These are phyloP conservation scores for Corniculantispora saksenae DNA, from an alignment of 2,329 filamentous ascomycete species.

Conservation along the genomic window DNA sequence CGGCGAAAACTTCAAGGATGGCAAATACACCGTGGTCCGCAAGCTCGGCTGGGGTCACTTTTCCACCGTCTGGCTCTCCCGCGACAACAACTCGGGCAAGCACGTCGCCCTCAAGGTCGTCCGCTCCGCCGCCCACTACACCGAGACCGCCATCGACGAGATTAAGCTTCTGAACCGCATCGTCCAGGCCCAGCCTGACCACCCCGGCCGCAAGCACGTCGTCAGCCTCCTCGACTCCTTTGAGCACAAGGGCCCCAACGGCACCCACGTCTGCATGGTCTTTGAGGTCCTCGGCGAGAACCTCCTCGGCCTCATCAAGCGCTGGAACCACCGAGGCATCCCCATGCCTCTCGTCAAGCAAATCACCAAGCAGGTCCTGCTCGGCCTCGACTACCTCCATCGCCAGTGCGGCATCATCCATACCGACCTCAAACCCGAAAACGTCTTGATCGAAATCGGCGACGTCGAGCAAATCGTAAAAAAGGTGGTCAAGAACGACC, in stretches of 20 bases:
- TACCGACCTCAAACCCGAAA: slow-evolving; percentile 95
- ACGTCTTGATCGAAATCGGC: slow-evolving; percentile 97
- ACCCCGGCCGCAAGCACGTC: slow-evolving; percentile 91
- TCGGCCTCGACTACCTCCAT: slow-evolving; percentile 94
- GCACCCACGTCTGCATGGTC: slow-evolving; percentile 97
- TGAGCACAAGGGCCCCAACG: slow-evolving; percentile 95
- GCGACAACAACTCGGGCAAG: slow-evolving; percentile 85
- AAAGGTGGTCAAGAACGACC: slow-evolving; percentile 85
- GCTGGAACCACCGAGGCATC: slow-evolving; percentile 96
- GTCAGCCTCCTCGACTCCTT: slow-evolving; percentile 96
- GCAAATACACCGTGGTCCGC: slow-evolving; percentile 92
- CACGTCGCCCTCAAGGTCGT: slow-evolving; percentile 98
- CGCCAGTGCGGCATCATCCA: slow-evolving; percentile 98
- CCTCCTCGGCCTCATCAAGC: slow-evolving; percentile 90
- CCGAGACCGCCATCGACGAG: slow-evolving; percentile 97
- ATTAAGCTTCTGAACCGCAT: slow-evolving; percentile 98
- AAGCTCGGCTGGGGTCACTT: slow-evolving; percentile 99
- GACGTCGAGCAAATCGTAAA: slow-evolving; percentile 99
- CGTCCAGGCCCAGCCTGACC: slow-evolving; percentile 89
- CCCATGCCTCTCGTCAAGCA: slow-evolving; percentile 97
- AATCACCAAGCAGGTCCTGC: slow-evolving; percentile 95
- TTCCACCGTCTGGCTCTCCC: slow-evolving; percentile 86
- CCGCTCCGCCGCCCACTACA: slow-evolving; percentile 95
- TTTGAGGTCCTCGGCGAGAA: slow-evolving; percentile 98
- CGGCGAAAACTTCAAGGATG: slow-evolving; percentile 96